Evolutionary conservation across 768 basidiomycete species (phyloP).

Genomic region (Naganishia randhawae): DNA sequence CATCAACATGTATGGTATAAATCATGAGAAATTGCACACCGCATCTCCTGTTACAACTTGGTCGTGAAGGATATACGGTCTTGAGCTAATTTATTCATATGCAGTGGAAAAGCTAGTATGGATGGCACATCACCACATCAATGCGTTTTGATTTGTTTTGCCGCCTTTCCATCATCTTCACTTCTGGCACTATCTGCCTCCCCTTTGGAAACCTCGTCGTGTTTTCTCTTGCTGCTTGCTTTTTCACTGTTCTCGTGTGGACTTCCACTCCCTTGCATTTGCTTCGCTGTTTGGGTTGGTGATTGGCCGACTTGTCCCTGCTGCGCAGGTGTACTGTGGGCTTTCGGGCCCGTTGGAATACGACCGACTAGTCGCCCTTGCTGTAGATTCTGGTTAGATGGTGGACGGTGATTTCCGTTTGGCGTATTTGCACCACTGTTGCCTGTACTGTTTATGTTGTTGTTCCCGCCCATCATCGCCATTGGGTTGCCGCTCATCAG

Average conservation of each 20-base stretch:
- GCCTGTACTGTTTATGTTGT: conserved; percentile 28
- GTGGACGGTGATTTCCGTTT: conserved; percentile 33
- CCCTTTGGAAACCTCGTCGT: neutral
- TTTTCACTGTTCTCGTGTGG: neutral
- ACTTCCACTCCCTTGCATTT: neutral
- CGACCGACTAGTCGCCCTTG: neutral
- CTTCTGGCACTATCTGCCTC: too few relatives aligned
- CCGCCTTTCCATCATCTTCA: neutral
- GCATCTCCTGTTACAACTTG: conserved; percentile 1
- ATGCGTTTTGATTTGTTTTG: conserved; percentile 10
- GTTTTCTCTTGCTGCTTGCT: conserved; percentile 9
- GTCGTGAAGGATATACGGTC: neutral
- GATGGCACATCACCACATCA: neutral
- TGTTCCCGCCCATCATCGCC: conserved; percentile 32
- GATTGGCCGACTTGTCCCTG: neutral
- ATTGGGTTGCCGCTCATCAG: conserved; percentile 56
- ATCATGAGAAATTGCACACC: neutral
- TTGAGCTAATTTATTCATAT: neutral
- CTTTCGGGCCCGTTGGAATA: neutral
- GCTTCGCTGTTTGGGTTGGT: neutral
- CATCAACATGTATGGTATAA: neutral
- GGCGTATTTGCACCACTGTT: conserved; percentile 33
- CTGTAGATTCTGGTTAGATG: conserved; percentile 27
- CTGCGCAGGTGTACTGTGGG: neutral
- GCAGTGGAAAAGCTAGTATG: too few relatives aligned